phyloP scores from a whole-genome alignment of 805 yeast species.

The Candida nanaspora region DNA sequence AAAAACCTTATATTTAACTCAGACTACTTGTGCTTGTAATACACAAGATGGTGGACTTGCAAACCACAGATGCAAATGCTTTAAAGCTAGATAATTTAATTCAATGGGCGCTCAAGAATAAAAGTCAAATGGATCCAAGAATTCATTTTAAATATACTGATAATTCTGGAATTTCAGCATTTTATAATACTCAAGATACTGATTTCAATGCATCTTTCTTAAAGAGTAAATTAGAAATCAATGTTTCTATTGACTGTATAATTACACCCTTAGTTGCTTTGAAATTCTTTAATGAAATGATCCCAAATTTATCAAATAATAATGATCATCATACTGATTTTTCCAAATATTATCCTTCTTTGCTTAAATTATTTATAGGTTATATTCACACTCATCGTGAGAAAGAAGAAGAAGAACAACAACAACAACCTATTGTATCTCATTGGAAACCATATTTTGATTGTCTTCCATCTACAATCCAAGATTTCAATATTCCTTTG shows the following conservation, averaged over 20 bases:
- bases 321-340: slow-evolving; percentile 4
- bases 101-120: slow-evolving; percentile 30
- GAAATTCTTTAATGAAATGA: neutral
- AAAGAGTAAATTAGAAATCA: slow-evolving; percentile 2
- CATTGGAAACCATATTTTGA: slow-evolving; percentile 30
- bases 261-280: slow-evolving; percentile 17
- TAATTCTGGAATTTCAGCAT: slow-evolving; percentile 28
- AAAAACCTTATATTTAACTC: too few species aligned
- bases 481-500: slow-evolving; percentile 46
- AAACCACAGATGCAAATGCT: too few species aligned
- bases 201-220: too few species aligned
- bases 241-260: slow-evolving; percentile 16
- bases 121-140: slow-evolving; percentile 29
- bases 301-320: neutral
- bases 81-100: slow-evolving; percentile 4
- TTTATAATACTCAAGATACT: slow-evolving; percentile 1
- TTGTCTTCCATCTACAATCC: slow-evolving; percentile 30
- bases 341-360: slow-evolving; percentile 3
- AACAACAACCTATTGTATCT: neutral
- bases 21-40: too few species aligned
- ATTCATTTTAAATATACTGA: slow-evolving; percentile 26
- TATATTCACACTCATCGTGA: neutral
- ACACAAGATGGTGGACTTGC: too few species aligned
- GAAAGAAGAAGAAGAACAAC: neutral
- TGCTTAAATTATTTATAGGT: neutral